These are phyloP conservation scores for Cicer arietinum DNA, from an alignment of 306 rosid species.

Conservation along the genomic window DNA sequence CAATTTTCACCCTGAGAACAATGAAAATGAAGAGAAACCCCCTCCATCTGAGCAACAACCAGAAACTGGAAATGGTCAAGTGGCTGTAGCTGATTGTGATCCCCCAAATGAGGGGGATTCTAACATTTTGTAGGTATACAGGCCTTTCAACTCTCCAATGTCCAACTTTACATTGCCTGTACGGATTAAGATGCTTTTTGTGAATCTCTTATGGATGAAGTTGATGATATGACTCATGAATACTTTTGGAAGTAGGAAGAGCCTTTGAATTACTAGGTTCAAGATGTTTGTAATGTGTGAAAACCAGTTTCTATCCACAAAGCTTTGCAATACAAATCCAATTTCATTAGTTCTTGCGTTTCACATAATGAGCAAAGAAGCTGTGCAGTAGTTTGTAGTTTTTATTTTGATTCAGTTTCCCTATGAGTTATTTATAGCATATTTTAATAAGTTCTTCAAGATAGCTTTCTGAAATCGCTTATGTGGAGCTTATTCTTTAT, in stretches of 20 bases:
- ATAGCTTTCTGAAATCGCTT: background rate
- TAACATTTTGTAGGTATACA: constrained; percentile 46
- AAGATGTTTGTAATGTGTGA: constrained; percentile 37
- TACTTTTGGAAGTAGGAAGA: constrained; percentile 40
- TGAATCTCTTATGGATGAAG: constrained; percentile 37
- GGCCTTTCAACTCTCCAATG: constrained; percentile 42
- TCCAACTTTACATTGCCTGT: constrained; percentile 36
- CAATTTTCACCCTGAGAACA: constrained; percentile 66
- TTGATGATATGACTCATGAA: constrained; percentile 38
- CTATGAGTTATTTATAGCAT: background rate
- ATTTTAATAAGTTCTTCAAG: background rate
- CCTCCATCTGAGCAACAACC: constrained; percentile 54
- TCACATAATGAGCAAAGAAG: constrained; percentile 11
- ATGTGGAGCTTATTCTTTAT: background rate
- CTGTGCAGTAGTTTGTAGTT: background rate
- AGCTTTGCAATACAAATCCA: constrained; percentile 38
- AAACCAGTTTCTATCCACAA: constrained; percentile 38
- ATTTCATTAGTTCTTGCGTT: constrained; percentile 15
- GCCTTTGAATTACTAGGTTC: constrained; percentile 28
- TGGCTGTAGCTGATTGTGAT: constrained; percentile 44
- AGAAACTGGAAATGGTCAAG: constrained; percentile 51
- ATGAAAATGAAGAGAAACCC: constrained; percentile 60
- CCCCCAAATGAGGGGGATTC: constrained; percentile 53
- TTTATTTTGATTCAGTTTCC: constrained; percentile 15
- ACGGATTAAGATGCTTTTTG: constrained; percentile 43